Conservation (phyloP, 2,329 filamentous ascomycete species). For the Teratosphaeria destructans region DNA sequence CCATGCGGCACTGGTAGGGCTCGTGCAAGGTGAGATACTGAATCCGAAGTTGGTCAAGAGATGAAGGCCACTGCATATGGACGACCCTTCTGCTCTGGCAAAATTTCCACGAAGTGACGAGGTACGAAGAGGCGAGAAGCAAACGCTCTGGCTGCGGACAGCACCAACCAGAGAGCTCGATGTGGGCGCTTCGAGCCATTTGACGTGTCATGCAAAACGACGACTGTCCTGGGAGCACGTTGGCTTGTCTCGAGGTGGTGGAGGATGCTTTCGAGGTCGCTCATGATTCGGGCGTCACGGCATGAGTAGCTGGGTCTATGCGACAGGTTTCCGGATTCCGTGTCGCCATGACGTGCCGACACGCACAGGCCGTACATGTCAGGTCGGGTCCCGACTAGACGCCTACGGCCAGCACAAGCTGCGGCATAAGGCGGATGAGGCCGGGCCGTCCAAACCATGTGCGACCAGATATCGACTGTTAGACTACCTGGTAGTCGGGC, state of each 20-base stretch:
- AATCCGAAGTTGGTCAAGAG: conserved; percentile 10
- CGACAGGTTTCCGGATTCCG: background rate
- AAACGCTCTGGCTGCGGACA: background rate
- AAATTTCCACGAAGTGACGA: background rate
- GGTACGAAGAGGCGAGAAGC: background rate
- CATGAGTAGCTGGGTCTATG: background rate
- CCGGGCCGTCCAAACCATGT: background rate
- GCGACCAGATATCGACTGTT: background rate
- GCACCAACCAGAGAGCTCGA: background rate
- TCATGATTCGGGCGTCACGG: background rate
- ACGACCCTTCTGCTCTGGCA: background rate
- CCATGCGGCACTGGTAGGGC: conserved; percentile 22
- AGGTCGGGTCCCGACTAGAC: background rate
- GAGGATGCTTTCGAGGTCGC: background rate
- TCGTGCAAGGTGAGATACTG: conserved; percentile 14
- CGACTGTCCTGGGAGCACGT: background rate
- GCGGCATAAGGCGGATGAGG: background rate
- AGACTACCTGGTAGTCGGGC: background rate
- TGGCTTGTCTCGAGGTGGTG: background rate
- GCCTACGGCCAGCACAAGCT: background rate
- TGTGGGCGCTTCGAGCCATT: too few relatives aligned
- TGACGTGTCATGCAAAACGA: background rate
- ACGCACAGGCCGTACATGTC: background rate
- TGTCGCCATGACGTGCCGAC: background rate
- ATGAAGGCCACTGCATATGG: background rate